These are phyloP conservation scores for Nakazawaea anatomiae DNA, from an alignment of 805 yeast genomes.

Conservation along the genomic window DNA sequence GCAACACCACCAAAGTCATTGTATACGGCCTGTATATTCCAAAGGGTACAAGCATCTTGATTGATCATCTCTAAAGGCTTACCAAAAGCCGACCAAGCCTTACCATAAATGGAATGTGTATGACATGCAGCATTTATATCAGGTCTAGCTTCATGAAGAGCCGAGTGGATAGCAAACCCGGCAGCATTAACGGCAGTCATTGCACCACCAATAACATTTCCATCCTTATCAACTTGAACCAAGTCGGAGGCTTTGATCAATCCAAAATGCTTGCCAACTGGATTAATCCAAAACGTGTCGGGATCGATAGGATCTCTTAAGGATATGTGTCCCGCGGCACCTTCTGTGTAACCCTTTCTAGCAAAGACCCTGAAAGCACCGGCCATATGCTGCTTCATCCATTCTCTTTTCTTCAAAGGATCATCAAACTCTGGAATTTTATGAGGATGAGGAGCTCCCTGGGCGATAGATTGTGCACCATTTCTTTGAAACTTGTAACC, in stretches of 20 bases:
- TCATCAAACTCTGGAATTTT: constrained; percentile 48
- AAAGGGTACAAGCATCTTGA: constrained; percentile 70
- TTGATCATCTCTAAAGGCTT: constrained; percentile 69
- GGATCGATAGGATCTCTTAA: constrained; percentile 79
- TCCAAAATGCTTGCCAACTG: constrained; percentile 73
- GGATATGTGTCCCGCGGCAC: constrained; percentile 82
- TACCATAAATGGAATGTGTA: constrained; percentile 60
- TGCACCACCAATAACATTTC: constrained; percentile 58
- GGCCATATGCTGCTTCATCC: constrained; percentile 70
- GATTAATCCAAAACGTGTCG: constrained; percentile 86
- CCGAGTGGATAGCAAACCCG: constrained; percentile 67
- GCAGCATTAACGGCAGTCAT: constrained; percentile 55
- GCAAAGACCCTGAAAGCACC: constrained; percentile 81
- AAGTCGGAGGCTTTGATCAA: constrained; percentile 53
- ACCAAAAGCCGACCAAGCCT: constrained; percentile 61
- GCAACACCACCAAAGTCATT: constrained; percentile 76
- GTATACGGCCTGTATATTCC: constrained; percentile 63
- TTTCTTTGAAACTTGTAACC: constrained; percentile 36
- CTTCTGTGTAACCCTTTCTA: constrained; percentile 71
- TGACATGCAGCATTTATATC: constrained; percentile 71
- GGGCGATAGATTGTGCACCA: constrained; percentile 58
- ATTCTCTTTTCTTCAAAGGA: constrained; percentile 42
- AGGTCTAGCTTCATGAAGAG: constrained; percentile 60
- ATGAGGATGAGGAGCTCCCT: constrained; percentile 46
- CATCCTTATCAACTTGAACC: constrained; percentile 59